phyloP scores from a whole-genome alignment of 345 rosid species.

The Hypericum perforatum region DNA sequence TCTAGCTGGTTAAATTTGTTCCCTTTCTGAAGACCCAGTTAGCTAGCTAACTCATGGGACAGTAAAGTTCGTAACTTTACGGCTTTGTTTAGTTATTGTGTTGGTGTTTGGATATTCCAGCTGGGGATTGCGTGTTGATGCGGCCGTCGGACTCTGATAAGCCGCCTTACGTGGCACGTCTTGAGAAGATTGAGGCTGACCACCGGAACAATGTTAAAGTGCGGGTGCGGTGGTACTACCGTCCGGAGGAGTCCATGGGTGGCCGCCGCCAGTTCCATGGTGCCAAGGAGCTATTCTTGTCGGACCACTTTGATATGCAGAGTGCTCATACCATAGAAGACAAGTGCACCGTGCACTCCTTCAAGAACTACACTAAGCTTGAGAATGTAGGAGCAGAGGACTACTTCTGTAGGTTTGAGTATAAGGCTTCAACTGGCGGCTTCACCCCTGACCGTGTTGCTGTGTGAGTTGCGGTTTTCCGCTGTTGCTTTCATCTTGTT shows the following conservation, averaged over 20 bases:
- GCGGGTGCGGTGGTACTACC: constrained; percentile 71
- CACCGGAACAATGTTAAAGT: constrained; percentile 66
- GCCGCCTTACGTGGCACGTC: constrained; percentile 72
- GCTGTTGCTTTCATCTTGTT: background rate
- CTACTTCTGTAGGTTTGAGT: constrained; percentile 71
- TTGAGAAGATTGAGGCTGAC: constrained; percentile 78
- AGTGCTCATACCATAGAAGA: constrained; percentile 83
- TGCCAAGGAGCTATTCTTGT: constrained; percentile 67
- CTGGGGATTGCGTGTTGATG: constrained; percentile 75
- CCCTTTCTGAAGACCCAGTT: too few relatives aligned
- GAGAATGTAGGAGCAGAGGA: constrained; percentile 82
- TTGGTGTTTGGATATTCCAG: constrained; percentile 23
- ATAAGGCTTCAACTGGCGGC: constrained; percentile 72
- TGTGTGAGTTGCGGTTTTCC: constrained; percentile 40
- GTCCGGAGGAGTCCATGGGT: constrained; percentile 83
- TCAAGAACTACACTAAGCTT: constrained; percentile 74
- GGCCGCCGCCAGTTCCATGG: constrained; percentile 87
- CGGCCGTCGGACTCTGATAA: constrained; percentile 71
- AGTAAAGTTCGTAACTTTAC: too few relatives aligned
- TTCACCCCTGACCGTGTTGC: constrained; percentile 84
- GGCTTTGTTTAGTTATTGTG: constrained; percentile 2
- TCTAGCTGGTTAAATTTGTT: too few relatives aligned
- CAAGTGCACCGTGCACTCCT: constrained; percentile 69
- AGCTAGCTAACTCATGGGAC: too few relatives aligned
- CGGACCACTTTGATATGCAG: constrained; percentile 68